Percentiles rank a stretch among this genome's conserved stretches.
Evolutionary conservation across 2,329 filamentous ascomycete genomes (phyloP).

Genomic region (Metarhizium brunneum): DNA sequence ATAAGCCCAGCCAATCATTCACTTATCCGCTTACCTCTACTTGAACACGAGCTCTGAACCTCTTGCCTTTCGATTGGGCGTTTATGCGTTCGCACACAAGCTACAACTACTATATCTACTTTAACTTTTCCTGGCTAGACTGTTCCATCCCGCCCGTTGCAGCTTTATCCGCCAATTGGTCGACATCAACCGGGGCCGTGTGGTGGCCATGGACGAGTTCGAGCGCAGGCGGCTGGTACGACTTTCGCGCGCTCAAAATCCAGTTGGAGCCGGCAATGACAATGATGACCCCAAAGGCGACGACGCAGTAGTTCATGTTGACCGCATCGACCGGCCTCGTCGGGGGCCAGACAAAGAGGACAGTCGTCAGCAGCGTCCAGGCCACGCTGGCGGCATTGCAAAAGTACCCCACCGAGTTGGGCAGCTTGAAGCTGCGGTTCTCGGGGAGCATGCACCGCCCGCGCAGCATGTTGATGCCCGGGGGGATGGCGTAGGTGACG

Average conservation of each 20-base stretch:
- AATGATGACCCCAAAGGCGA: constrained; percentile 36
- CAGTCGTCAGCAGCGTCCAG: constrained; percentile 60
- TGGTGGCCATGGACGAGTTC: background rate
- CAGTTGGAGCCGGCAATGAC: constrained; percentile 32
- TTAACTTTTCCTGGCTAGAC: background rate
- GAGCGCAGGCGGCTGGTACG: constrained; percentile 22
- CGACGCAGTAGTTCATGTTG: constrained; percentile 55
- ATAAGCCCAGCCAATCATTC: no score
- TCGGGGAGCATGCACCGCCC: constrained; percentile 57
- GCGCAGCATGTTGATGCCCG: constrained; percentile 57
- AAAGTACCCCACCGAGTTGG: constrained; percentile 23
- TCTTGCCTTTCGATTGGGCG: no score
- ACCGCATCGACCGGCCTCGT: constrained; percentile 50
- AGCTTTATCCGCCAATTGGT: background rate
- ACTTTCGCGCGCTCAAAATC: constrained; percentile 36
- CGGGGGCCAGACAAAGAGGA: constrained; percentile 67
- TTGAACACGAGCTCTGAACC: no score
- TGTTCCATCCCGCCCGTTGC: background rate
- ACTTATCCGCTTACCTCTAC: no score
- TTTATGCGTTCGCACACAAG: no score
- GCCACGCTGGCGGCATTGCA: constrained; percentile 14
- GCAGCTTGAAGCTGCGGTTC: constrained; percentile 24
- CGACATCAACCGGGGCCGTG: background rate
- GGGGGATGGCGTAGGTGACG: constrained; percentile 66
- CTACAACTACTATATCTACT: no score